phyloP scores from a whole-genome alignment of 306 rosid genomes.

The Amphicarpaea edgeworthii region DNA sequence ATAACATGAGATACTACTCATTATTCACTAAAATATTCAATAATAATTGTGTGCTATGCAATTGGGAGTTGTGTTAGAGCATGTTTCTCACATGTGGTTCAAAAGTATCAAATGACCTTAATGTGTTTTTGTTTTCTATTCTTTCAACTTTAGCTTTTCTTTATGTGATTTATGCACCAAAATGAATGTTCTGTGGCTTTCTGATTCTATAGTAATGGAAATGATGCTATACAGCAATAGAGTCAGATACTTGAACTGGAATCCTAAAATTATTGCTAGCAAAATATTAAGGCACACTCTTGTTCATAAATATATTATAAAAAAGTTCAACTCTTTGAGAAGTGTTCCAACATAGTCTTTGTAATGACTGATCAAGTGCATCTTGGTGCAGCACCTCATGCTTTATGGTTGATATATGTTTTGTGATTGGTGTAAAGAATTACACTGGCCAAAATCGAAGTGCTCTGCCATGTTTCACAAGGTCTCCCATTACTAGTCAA shows the following conservation, averaged over 20 bases:
- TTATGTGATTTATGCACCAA: neutral
- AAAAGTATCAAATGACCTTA: neutral
- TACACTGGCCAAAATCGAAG: neutral
- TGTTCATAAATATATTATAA: constrained; percentile 4
- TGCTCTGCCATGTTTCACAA: neutral
- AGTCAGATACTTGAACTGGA: constrained; percentile 15
- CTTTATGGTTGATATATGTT: neutral
- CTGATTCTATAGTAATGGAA: constrained; percentile 27
- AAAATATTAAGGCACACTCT: neutral
- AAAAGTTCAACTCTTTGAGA: neutral
- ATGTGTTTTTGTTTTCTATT: neutral
- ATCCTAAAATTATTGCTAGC: constrained; percentile 9
- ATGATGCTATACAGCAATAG: constrained; percentile 2
- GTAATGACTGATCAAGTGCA: neutral
- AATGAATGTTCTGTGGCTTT: constrained; percentile 25
- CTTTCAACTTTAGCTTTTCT: neutral
- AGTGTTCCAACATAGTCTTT: neutral
- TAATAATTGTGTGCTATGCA: neutral
- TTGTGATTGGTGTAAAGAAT: neutral
- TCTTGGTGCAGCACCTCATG: constrained; percentile 2
- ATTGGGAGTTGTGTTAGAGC: constrained; percentile 12
- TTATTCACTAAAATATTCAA: neutral
- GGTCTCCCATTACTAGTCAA: neutral
- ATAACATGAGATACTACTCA: neutral
- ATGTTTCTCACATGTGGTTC: neutral